phyloP scores from a whole-genome alignment of 495 filamentous ascomycete species.

The Podospora comata region DNA sequence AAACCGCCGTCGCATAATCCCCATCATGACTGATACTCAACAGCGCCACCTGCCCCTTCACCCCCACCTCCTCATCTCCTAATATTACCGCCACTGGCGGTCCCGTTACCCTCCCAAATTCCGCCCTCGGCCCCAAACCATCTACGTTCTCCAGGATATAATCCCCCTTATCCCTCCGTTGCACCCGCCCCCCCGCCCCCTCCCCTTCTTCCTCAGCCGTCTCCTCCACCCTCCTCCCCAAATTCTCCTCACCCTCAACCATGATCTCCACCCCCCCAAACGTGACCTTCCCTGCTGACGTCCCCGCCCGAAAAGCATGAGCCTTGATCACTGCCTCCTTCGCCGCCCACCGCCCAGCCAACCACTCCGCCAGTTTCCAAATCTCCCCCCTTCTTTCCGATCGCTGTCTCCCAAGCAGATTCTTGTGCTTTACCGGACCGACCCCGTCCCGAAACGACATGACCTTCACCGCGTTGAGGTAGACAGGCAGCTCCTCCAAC shows the following conservation, averaged over 20 bases:
- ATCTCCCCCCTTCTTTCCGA: not conserved
- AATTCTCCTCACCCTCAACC: not conserved
- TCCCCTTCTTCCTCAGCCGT: constrained; percentile 6
- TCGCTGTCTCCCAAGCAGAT: not conserved
- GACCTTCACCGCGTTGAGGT: not conserved
- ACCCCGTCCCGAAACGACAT: not conserved
- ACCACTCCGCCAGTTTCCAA: not conserved
- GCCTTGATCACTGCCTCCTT: constrained; percentile 68
- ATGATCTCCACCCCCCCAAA: not conserved
- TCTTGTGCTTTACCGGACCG: not conserved
- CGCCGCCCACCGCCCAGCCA: constrained; percentile 50
- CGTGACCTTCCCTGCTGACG: not conserved
- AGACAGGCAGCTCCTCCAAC: not conserved
- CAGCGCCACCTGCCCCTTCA: constrained; percentile 21
- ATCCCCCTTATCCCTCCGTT: not conserved
- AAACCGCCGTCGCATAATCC: constrained; percentile 36
- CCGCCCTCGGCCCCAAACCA: not conserved
- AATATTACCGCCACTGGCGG: not conserved
- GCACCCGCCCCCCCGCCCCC: not conserved
- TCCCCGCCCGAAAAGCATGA: constrained; percentile 34
- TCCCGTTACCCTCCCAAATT: not conserved
- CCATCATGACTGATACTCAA: constrained; percentile 42
- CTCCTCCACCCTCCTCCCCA: constrained; percentile 3
- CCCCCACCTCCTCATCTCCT: not conserved
- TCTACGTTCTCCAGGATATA: not conserved